phyloP scores from a whole-genome alignment of 2,329 filamentous ascomycete species.

The Scedosporium apiospermum region DNA sequence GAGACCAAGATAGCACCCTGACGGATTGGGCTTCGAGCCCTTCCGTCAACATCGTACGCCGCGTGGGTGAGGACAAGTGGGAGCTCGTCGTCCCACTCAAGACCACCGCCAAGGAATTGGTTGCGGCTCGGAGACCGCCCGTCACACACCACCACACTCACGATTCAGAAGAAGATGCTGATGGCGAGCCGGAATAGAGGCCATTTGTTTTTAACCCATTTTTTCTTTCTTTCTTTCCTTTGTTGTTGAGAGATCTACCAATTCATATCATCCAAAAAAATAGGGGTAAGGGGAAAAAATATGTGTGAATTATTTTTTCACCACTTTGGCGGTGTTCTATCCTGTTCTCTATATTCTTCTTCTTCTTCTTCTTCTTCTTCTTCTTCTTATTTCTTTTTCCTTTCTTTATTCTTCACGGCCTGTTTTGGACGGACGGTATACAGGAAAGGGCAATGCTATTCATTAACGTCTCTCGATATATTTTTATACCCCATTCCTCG shows the following conservation, averaged over 20 bases:
- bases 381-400: background rate
- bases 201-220: background rate
- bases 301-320: background rate
- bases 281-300: too few relatives aligned
- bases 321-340: background rate
- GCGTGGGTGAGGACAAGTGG: conserved; percentile 12
- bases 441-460: too few relatives aligned
- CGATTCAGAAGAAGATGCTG: conserved; percentile 2
- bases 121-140: background rate
- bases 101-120: conserved; percentile 4
- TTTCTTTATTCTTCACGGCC: too few relatives aligned
- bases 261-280: too few relatives aligned
- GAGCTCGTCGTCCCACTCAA: conserved; percentile 16
- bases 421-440: too few relatives aligned
- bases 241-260: too few relatives aligned
- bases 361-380: background rate
- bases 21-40: conserved; percentile 20
- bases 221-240: background rate
- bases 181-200: background rate
- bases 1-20: conserved; percentile 19
- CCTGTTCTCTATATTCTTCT: background rate
- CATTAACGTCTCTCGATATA: too few relatives aligned
- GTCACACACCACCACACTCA: background rate
- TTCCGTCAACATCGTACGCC: conserved; percentile 22
- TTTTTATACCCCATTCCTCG: too few relatives aligned